A percentile compares a stretch with the other conserved stretches of the same genome.
Conservation (phyloP, 306 rosid species). For the Cucumis melo region DNA sequence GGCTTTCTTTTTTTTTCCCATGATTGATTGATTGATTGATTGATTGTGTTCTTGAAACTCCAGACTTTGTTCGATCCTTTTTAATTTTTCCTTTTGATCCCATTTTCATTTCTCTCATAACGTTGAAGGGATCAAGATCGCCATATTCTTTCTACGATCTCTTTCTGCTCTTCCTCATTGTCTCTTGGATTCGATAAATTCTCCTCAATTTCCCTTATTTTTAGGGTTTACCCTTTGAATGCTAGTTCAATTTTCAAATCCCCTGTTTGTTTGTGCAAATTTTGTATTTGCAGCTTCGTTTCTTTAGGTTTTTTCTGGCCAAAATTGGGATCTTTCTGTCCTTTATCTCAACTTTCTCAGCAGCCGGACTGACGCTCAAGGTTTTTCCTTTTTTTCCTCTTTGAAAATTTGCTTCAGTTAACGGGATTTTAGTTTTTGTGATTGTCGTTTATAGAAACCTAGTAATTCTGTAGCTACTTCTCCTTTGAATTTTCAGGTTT, state of each 20-base stretch:
- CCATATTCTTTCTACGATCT: not conserved
- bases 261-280: not conserved
- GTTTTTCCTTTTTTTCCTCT: not conserved
- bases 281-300: not conserved
- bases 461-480: not conserved
- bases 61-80: not conserved
- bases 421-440: not conserved
- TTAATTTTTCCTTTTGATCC: not conserved
- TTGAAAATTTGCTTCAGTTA: not conserved
- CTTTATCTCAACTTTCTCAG: not conserved
- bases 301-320: not conserved
- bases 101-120: not conserved
- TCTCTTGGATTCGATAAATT: not conserved
- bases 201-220: not conserved
- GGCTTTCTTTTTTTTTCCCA: not conserved
- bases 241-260: not conserved
- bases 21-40: not conserved
- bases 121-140: not conserved
- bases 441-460: not conserved
- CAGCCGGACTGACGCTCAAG: not conserved
- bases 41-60: not conserved
- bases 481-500: slow-evolving; percentile 10
- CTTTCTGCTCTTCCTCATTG: not conserved
- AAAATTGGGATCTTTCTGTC: not conserved
- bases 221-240: not conserved